Base-by-base conservation (phyloP, 768 basidiomycete genomes). In the Tricholoma bakamatsutake region DNA sequence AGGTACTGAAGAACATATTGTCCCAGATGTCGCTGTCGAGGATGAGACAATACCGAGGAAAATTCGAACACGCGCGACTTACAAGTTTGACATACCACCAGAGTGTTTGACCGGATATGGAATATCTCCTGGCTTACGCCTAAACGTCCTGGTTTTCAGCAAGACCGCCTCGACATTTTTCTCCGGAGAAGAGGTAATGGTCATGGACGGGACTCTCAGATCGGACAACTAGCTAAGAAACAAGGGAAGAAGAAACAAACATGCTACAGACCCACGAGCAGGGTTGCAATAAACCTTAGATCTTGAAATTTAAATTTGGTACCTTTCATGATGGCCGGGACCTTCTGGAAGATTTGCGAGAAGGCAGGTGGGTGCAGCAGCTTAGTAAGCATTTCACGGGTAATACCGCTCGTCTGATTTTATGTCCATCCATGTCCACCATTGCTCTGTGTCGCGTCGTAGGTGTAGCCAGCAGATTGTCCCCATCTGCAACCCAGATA, bases 1-100 rank as follows among this genome's bases (percentile, higher is more conserved):
- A 83, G 52, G 65, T 76, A 34, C 70, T 70, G 59, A 85, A 69
- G 67, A 87, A 85, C 77, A 87, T 78, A 55, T 80, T 77, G 62
- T 88, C 81, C 87, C 87, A 90, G 46, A 80, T 81, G 59, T 88
- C 84, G 59, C 88, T 90, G 56, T 31, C 24, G 31, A 28, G 9
- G 51, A 6, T 50, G 45, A 59, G 59, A 55, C 47, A 39, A 53
- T 24, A 45, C 12, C 9, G 5, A 13, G 24, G 8, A 0, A 47
- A 30, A 47, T 30, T 5, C 15, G 3, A 30, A 24, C 31, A 52
- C 48, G 57, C 5, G 15, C 50, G 57, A 73, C 80, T 64, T 62
- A 87, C 86, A 81, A 83, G 61, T 80, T 72, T 39, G 79, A 73
- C 56, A 81, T 72, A 51, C 76, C 72, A 17, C 69, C 76, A 5